Conservation (phyloP, 1,139 yeast genomes). For the Blastobotrys petasosporus region DNA sequence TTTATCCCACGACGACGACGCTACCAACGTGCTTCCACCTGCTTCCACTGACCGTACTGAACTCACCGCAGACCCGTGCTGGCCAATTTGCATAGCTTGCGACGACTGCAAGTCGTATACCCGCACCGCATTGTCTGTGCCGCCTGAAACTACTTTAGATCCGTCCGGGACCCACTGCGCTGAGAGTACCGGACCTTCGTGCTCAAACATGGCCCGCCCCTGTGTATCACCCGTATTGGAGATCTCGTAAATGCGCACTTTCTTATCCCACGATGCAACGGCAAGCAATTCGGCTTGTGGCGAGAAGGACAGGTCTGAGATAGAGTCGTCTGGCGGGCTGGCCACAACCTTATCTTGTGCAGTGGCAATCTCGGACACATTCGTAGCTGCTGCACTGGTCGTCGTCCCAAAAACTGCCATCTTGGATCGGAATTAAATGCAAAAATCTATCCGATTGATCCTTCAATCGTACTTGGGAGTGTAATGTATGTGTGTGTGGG, state of each 20-base stretch:
- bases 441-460: too few species aligned
- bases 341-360: conserved; percentile 70
- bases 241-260: conserved; percentile 87
- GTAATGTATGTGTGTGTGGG: too few species aligned
- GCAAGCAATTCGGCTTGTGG: conserved; percentile 80
- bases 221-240: conserved; percentile 58
- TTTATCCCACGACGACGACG: conserved; percentile 95
- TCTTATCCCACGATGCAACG: conserved; percentile 92
- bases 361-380: conserved; percentile 52
- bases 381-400: conserved; percentile 14
- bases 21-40: conserved; percentile 73
- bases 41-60: conserved; percentile 65
- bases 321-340: conserved; percentile 88
- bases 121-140: conserved; percentile 85
- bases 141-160: conserved; percentile 81
- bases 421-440: too few species aligned
- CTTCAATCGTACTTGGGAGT: too few species aligned
- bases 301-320: conserved; percentile 81
- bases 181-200: conserved; percentile 79
- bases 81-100: conserved; percentile 78
- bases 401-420: conserved; percentile 26
- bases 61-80: conserved; percentile 77
- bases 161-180: conserved; percentile 87
- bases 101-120: conserved; percentile 78
- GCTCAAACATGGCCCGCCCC: conserved; percentile 87